Base-by-base conservation (phyloP, 495 filamentous ascomycete species). In the Neohortaea acidophila region DNA sequence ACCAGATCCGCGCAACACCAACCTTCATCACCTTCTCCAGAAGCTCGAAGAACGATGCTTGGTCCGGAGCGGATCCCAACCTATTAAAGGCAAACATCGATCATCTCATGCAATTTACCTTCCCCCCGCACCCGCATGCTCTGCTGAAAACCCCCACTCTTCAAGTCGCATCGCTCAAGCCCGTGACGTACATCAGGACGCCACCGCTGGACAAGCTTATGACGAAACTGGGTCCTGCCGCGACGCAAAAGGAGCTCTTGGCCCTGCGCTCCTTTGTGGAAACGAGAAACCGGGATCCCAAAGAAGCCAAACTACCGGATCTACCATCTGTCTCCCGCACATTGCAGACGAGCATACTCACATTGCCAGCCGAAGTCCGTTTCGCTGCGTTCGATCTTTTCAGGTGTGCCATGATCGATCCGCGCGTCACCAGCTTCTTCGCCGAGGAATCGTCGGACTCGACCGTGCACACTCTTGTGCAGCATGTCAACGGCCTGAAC, bases 11-110 rank as follows among this genome's bases (percentile, higher is more conserved):
- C 6, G 75, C 77, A 19, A 93, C 84, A 0, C 87, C 87, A 1
- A 94, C 89, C 1, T 94, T 94, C 55, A 79, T 87, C 51, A 86
- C 84, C 2, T 94, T 84, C 48, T 56, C 89, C 24, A 75, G 70
- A 39, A 84, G 84, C 11, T 53, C 75, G 37, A 73, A 85, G 55
- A 66, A 81, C 9, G 75, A 86, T 47, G 65, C 77, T 45, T 96
- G 86, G 86, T 66, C 63, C 32, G 84, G 84, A 4, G 82, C 81
- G 4, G 76, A 80, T 51, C 68, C 75, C 7, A 59, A 59, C 14
- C 68, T 75, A 9, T 63, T 96, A 6, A 69, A 69, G 43, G 72
- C 70, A 15, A 86, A 83, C 44, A 66, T 87, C n/a, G 63, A 72
- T 11, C 60, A 84, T 37, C 63, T 94, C 3, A 55, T 86, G 13